Evolutionary conservation across 164 flowering plant species (phyloP), one percentile per base, ranked within the genome.

Genomic region (Aristolochia fimbriata): DNA sequence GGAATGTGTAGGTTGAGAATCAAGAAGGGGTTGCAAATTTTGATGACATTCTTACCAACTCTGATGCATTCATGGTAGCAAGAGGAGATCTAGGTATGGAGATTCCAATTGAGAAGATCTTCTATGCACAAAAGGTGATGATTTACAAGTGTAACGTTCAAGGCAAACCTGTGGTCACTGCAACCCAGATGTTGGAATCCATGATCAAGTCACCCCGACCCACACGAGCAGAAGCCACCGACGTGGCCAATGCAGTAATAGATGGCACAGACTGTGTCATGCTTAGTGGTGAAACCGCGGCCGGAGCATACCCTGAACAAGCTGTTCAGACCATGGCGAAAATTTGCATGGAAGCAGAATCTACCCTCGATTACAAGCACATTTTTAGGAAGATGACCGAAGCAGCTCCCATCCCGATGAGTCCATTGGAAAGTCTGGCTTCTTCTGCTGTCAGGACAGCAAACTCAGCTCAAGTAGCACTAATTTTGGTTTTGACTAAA

Each of bases 201-300:
- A 88, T 88, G 96, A 86, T 88, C 63, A 89, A 89, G 69, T 86
- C 89, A 60, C 93, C 96, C 12, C 71, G 93, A 24, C 96, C 96
- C 57, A 86, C 96, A 16, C 76, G 93, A 57, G 96, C 96, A 8
- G 91, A 82, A 68, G 91, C 91, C 46, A 82, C 87, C 53, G 91
- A 85, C 70, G 87, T 85, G 20, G 91, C 87, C n/a, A 85, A 85
- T 77, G 91, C 91, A 31, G 91, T 82, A 64, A 71, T 85, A 47
- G 85, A 85, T 67, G 93, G 96, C 65, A 84, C 93, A 3, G 96
- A 89, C 65, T 89, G 96, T 74, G 93, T 86, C n/a, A 89, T 89
- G 93, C 81, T 89, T 8, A 89, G 96, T 70, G 91, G 93, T 48
- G 96, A 89, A 70, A 89, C 91, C 14, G 96, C 93, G 30, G 93